phyloP scores from a whole-genome alignment of 768 basidiomycete species.

The Pleurotus citrinopileatus region DNA sequence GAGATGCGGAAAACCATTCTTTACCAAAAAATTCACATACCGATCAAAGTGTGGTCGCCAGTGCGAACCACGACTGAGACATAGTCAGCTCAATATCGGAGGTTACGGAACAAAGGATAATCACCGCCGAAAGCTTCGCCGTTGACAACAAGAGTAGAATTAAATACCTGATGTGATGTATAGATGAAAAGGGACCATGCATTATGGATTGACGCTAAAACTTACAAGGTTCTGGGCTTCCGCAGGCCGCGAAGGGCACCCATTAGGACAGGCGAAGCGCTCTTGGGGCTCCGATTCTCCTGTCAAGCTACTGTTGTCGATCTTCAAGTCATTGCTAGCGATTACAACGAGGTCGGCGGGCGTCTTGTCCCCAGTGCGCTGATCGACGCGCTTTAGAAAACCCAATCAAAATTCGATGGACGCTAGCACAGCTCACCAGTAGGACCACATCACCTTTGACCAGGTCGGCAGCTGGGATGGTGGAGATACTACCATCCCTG shows the following conservation, averaged over 20 bases:
- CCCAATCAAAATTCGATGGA: not conserved
- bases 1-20: conserved; percentile 5
- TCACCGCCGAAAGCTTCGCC: conserved; percentile 70
- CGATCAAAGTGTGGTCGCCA: conserved; percentile 65
- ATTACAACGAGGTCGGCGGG: conserved; percentile 66
- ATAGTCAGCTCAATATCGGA: not conserved
- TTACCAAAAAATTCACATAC: conserved; percentile 24
- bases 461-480: conserved; percentile 57
- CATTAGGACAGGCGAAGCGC: conserved; percentile 43
- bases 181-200: conserved; percentile 5
- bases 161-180: conserved; percentile 49
- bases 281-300: conserved; percentile 74
- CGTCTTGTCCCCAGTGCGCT: conserved; percentile 71
- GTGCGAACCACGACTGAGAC: conserved; percentile 58
- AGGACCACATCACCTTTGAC: conserved; percentile 69
- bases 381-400: conserved; percentile 10
- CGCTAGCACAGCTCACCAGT: conserved; percentile 35
- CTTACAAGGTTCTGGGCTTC: conserved; percentile 65
- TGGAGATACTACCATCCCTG: conserved; percentile 51
- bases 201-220: not conserved
- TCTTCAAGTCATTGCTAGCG: conserved; percentile 58
- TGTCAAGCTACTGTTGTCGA: conserved; percentile 70
- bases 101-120: conserved; percentile 19
- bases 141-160: conserved; percentile 66
- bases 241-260: conserved; percentile 45